These are phyloP conservation scores for Betula pendula DNA, from an alignment of 306 rosid genomes.

Conservation along the genomic window DNA sequence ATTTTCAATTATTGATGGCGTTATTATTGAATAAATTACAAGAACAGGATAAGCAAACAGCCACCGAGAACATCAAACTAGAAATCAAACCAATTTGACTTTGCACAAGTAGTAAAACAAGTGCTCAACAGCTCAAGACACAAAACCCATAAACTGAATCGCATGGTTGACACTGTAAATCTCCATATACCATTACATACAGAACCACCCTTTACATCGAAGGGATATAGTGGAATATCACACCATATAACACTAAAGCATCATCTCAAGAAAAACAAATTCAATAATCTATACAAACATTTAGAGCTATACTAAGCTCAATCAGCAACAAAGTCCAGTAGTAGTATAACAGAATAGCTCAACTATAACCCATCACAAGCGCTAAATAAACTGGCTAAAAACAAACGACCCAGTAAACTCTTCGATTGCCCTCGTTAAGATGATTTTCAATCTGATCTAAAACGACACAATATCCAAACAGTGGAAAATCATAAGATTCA, in stretches of 20 bases:
- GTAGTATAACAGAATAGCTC: neutral
- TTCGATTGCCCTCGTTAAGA: neutral
- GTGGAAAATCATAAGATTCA: neutral
- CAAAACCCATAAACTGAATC: neutral
- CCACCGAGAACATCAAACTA: neutral
- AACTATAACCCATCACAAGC: neutral
- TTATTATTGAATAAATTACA: neutral
- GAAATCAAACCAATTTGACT: neutral
- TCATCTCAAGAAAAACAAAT: neutral
- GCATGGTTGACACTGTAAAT: neutral
- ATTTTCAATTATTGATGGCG: neutral
- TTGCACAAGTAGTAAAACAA: neutral
- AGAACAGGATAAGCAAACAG: neutral
- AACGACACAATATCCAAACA: neutral
- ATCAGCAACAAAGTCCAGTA: neutral
- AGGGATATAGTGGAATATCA: neutral
- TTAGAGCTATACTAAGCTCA: neutral
- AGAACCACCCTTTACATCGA: neutral
- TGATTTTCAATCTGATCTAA: neutral
- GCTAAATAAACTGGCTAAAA: neutral
- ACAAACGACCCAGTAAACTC: neutral
- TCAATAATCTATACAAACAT: neutral
- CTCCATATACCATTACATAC: neutral
- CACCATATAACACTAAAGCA: neutral
- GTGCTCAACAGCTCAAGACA: neutral